A percentile compares a stretch with the other conserved stretches of the same genome.
Conservation (phyloP, 2,329 filamentous ascomycete species). For the Leptographium lundbergii region DNA sequence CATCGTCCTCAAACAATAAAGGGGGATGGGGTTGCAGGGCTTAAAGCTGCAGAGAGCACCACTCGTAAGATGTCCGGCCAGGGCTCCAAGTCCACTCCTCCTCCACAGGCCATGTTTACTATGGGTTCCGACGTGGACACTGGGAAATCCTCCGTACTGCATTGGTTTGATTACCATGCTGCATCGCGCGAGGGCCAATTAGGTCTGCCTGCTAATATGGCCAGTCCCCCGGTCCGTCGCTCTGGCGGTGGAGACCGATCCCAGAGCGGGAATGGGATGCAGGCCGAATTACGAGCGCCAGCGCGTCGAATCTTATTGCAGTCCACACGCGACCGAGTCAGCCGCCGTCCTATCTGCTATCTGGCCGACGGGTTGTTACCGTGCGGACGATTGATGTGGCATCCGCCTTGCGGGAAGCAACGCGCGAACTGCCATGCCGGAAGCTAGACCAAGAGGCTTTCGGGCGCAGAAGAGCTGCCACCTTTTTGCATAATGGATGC, state of each 20-base stretch:
- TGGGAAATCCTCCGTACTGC: not conserved
- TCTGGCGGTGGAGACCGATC: not conserved
- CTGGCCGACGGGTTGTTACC: not conserved
- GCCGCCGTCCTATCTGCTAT: not conserved
- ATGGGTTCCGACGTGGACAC: not conserved
- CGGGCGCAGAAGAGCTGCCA: not conserved
- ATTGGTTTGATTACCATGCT: no score
- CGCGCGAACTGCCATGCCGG: not conserved
- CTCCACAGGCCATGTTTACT: not conserved
- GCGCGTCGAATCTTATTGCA: not conserved
- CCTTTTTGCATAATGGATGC: no score
- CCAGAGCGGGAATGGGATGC: not conserved
- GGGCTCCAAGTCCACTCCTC: not conserved
- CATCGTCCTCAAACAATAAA: constrained; percentile 4
- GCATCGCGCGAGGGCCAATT: no score
- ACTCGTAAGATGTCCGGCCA: not conserved
- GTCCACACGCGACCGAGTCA: not conserved
- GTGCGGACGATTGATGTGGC: not conserved
- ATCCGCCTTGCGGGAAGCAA: not conserved
- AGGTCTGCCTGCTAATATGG: no score
- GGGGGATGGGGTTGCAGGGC: not conserved
- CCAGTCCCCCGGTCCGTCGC: not conserved
- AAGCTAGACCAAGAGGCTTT: not conserved
- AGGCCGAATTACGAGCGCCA: not conserved
- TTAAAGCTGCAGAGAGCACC: not conserved